Percentiles rank a stretch among this genome's conserved stretches.
phyloP scores from a whole-genome alignment of 2,329 filamentous ascomycete genomes.

The Macrophomina pseudophaseolina region DNA sequence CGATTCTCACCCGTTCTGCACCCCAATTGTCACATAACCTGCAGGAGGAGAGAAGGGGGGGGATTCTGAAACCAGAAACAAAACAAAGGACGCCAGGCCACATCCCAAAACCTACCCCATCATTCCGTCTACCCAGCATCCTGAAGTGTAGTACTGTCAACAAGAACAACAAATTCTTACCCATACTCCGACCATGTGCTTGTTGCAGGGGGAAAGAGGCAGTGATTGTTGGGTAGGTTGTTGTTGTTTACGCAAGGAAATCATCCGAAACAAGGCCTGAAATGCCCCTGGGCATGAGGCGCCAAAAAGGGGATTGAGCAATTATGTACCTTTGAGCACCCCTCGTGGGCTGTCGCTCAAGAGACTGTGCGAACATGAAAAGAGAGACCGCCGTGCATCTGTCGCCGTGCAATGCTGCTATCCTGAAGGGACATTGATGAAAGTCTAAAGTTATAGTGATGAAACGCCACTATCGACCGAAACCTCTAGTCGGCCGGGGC shows the following conservation, averaged over 20 bases:
- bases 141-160: background rate
- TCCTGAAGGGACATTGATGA: constrained; percentile 6
- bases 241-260: background rate
- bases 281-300: background rate
- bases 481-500: constrained; percentile 4
- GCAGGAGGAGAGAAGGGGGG: constrained; percentile 6
- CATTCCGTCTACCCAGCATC: constrained; percentile 13
- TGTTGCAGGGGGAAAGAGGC: background rate
- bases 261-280: background rate
- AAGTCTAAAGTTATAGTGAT: constrained; percentile 5
- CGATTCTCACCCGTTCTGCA: background rate
- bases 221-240: background rate
- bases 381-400: constrained; percentile 8
- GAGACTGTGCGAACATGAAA: background rate
- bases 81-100: constrained; percentile 10
- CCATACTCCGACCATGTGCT: constrained; percentile 23
- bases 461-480: constrained; percentile 14
- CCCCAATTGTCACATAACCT: background rate
- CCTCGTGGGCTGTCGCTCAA: background rate
- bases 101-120: background rate
- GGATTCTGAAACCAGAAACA: background rate
- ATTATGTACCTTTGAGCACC: constrained; percentile 16
- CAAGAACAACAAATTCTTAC: constrained; percentile 9
- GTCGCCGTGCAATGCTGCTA: constrained; percentile 14
- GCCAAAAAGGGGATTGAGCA: constrained; percentile 4